Evolutionary conservation across 1,284 basidiomycete species (phyloP).

Genomic region (Hemileia vastatrix): DNA sequence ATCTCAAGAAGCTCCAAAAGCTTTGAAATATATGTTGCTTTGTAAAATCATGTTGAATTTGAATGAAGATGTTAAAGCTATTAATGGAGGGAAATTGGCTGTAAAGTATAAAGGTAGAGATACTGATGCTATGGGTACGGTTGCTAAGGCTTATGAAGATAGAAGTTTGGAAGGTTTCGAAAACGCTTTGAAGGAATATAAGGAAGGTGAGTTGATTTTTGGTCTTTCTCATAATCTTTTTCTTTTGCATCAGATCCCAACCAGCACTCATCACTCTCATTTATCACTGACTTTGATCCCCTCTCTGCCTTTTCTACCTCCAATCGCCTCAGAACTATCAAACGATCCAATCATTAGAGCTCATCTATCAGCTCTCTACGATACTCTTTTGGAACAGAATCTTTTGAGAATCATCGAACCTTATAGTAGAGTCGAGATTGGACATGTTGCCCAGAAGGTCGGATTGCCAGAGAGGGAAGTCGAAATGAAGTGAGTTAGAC

Average conservation of each 20-base stretch:
- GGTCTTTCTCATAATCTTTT: too few relatives aligned
- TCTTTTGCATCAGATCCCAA: too few relatives aligned
- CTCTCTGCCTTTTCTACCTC: background rate
- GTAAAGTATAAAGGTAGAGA: slow-evolving; percentile 38
- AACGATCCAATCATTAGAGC: slow-evolving; percentile 40
- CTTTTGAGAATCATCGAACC: slow-evolving; percentile 42
- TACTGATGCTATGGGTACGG: slow-evolving; percentile 41
- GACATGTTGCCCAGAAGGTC: slow-evolving; percentile 38
- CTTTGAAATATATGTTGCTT: slow-evolving; percentile 44
- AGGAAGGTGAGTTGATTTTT: slow-evolving; percentile 28
- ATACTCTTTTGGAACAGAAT: slow-evolving; percentile 43
- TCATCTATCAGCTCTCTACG: slow-evolving; percentile 41
- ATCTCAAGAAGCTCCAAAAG: slow-evolving; percentile 29
- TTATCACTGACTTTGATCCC: background rate
- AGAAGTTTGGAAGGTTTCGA: slow-evolving; percentile 39
- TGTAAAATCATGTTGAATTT: slow-evolving; percentile 45
- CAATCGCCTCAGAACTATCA: slow-evolving; percentile 29
- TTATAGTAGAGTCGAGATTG: slow-evolving; percentile 40
- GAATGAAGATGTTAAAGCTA: slow-evolving; percentile 37
- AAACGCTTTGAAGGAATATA: slow-evolving; percentile 36
- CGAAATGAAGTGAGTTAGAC: slow-evolving; percentile 33
- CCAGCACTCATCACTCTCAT: too few relatives aligned
- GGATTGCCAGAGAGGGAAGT: slow-evolving; percentile 40
- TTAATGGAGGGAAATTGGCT: slow-evolving; percentile 39
- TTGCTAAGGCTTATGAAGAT: slow-evolving; percentile 39